phyloP scores from a whole-genome alignment of 148 eudicot species.

The Silene latifolia region DNA sequence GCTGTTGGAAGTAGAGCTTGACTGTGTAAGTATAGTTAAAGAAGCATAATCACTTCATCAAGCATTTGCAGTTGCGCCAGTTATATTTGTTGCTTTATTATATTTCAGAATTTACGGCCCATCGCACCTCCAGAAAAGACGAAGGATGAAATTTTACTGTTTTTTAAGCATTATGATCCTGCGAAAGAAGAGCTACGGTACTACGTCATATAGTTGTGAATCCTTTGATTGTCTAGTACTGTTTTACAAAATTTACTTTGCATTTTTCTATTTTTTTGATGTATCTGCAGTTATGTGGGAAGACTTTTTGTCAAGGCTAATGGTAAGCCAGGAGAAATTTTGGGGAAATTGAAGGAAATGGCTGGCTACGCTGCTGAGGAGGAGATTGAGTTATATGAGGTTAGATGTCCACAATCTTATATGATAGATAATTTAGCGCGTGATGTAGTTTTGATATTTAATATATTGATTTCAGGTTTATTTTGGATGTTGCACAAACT shows the following conservation, averaged over 20 bases:
- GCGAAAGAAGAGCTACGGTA: constrained; percentile 75
- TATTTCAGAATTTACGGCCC: constrained; percentile 57
- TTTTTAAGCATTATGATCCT: constrained; percentile 85
- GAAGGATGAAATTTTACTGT: constrained; percentile 72
- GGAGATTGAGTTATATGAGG: constrained; percentile 72
- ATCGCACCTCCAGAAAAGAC: constrained; percentile 67
- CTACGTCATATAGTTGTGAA: neutral
- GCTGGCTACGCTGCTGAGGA: constrained; percentile 56
- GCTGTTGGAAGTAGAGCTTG: constrained; percentile 74
- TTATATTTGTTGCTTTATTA: neutral
- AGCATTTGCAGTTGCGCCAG: neutral
- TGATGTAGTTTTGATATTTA: neutral
- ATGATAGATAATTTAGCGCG: neutral
- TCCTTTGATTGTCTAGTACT: constrained; percentile 5
- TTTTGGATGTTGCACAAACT: neutral
- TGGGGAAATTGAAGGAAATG: constrained; percentile 57
- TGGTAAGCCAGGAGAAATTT: constrained; percentile 58
- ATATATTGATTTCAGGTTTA: neutral
- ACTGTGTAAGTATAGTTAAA: constrained; percentile 39
- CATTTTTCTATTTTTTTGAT: neutral
- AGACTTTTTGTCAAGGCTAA: constrained; percentile 56
- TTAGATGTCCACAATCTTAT: constrained; percentile 18
- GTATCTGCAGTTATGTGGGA: constrained; percentile 51
- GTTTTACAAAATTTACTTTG: neutral
- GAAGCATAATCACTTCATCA: constrained; percentile 1